phyloP scores from a whole-genome alignment of 2,329 filamentous ascomycete species.

The Phialophora chinensis region DNA sequence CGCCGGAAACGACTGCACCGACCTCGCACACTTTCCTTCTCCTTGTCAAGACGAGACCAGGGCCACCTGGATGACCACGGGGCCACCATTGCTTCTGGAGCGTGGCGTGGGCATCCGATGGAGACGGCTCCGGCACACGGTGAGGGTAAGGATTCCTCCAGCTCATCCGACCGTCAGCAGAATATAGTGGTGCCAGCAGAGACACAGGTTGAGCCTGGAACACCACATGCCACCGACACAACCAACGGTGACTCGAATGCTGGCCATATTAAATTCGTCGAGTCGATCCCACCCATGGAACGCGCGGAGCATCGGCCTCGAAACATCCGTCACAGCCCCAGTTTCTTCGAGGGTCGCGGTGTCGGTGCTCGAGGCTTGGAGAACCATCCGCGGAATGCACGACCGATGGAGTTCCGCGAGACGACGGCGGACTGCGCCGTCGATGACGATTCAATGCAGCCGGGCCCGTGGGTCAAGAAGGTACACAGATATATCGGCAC shows the following conservation, averaged over 20 bases:
- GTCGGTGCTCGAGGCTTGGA: constrained; percentile 33
- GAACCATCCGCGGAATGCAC: constrained; percentile 34
- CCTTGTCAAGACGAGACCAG: constrained; percentile 23
- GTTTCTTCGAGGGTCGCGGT: constrained; percentile 34
- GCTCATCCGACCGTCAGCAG: not conserved
- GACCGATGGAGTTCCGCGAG: constrained; percentile 11
- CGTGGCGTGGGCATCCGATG: constrained; percentile 29
- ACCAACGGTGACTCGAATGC: constrained; percentile 2
- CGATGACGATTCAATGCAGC: constrained; percentile 14
- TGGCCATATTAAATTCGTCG: constrained; percentile 29
- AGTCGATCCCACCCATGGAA: constrained; percentile 20
- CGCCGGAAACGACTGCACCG: constrained; percentile 19
- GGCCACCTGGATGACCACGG: constrained; percentile 12
- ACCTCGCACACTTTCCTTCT: constrained; percentile 24
- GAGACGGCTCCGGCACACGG: constrained; percentile 4
- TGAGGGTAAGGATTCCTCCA: constrained; percentile 7
- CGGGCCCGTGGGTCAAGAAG: constrained; percentile 9
- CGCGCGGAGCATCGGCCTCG: constrained; percentile 11
- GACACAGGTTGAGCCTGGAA: not conserved
- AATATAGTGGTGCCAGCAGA: not conserved
- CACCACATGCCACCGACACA: not conserved
- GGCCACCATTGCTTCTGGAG: constrained; percentile 31
- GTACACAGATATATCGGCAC: constrained; percentile 36
- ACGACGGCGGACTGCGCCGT: constrained; percentile 2
- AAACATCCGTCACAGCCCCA: constrained; percentile 15